phyloP scores from a whole-genome alignment of 148 eudicot species.

The Selenicereus undatus region DNA sequence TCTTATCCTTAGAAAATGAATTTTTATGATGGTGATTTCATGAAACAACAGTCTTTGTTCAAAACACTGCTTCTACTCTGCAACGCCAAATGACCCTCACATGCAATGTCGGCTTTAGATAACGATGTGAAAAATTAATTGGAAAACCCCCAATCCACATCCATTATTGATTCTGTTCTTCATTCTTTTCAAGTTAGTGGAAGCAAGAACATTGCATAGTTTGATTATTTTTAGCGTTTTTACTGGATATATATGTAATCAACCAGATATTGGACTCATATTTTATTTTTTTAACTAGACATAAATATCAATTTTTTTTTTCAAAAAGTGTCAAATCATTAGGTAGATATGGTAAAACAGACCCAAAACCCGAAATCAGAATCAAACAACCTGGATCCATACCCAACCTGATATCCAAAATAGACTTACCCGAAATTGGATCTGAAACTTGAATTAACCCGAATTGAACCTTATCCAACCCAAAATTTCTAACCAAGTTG shows the following conservation, averaged over 20 bases:
- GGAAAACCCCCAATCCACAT: not conserved
- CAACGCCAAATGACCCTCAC: constrained; percentile 2
- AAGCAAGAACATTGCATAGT: not conserved
- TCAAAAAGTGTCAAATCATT: too few species aligned
- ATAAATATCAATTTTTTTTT: too few species aligned
- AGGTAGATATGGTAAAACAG: too few species aligned
- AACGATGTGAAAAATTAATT: constrained; percentile 2
- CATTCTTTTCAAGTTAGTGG: constrained; percentile 8
- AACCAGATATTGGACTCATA: not conserved
- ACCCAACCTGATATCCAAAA: too few species aligned
- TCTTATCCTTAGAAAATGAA: constrained; percentile 3
- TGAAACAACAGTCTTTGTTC: not conserved
- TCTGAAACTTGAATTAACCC: too few species aligned
- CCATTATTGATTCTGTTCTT: too few species aligned
- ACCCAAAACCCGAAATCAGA: too few species aligned
- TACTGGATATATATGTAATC: not conserved
- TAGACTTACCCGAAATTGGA: too few species aligned
- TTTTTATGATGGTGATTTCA: not conserved
- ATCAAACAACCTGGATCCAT: too few species aligned
- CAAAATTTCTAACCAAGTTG: too few species aligned
- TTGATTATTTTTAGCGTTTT: not conserved
- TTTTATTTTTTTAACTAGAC: too few species aligned
- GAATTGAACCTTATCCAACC: too few species aligned
- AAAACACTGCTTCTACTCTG: not conserved
- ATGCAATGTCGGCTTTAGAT: constrained; percentile 9